Evolutionary conservation across 345 rosid genomes (phyloP).

Genomic region (rapeseed (Brassica napus)): Da-Ae NC_063438.1:13627501-13628000

Average conservation of each 20-base stretch:
- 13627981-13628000: background rate
- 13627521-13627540: constrained; percentile 38
- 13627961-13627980: constrained; percentile 11
- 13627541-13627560: background rate
- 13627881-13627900: background rate
- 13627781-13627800: constrained; percentile 83
- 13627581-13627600: constrained; percentile 55
- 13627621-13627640: constrained; percentile 59
- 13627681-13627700: background rate
- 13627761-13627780: constrained; percentile 62
- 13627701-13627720: background rate
- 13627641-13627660: constrained; percentile 65
- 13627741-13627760: constrained; percentile 84
- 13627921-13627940: no score
- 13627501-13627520: no score
- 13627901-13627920: background rate
- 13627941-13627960: no score
- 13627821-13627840: constrained; percentile 61
- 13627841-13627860: constrained; percentile 67
- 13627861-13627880: background rate
- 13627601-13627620: constrained; percentile 42
- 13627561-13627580: background rate
- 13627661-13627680: constrained; percentile 40
- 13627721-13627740: constrained; percentile 12
- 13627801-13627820: constrained; percentile 68